Evolutionary conservation across 1,139 yeast genomes (phyloP).

Genomic region (Magnusiomyces tetraspermus): DNA sequence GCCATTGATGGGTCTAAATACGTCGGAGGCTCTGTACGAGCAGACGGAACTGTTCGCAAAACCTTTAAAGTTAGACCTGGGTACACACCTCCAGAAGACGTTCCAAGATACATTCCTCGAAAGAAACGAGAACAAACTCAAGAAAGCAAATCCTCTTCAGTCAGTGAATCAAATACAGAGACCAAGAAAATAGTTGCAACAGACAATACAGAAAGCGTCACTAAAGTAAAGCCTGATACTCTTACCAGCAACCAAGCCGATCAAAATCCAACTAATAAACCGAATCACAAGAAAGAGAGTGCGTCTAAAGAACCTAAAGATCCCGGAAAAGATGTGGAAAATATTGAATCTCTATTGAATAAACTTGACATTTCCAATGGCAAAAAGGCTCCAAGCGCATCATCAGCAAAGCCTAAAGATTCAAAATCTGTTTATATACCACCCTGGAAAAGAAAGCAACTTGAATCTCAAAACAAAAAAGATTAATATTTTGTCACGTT

Average conservation of each 20-base stretch:
- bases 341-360: neutral
- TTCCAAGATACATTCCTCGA: constrained; percentile 28
- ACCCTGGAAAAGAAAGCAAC: constrained; percentile 4
- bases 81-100: constrained; percentile 33
- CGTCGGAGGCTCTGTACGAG: constrained; percentile 29
- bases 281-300: neutral
- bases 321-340: neutral
- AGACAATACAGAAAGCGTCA: too few species aligned
- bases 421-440: neutral
- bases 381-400: neutral
- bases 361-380: neutral
- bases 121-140: constrained; percentile 12
- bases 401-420: too few species aligned
- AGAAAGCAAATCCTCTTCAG: neutral
- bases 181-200: too few species aligned
- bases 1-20: constrained; percentile 22
- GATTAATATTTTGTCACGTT: too few species aligned
- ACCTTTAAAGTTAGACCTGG: constrained; percentile 34
- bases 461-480: neutral
- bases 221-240: too few species aligned
- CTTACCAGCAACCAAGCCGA: too few species aligned
- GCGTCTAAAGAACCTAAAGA: neutral
- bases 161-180: neutral
- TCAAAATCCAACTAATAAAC: too few species aligned
- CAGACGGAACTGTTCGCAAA: constrained; percentile 36